phyloP scores from a whole-genome alignment of 768 basidiomycete genomes.

The Lentinula sp. region DNA sequence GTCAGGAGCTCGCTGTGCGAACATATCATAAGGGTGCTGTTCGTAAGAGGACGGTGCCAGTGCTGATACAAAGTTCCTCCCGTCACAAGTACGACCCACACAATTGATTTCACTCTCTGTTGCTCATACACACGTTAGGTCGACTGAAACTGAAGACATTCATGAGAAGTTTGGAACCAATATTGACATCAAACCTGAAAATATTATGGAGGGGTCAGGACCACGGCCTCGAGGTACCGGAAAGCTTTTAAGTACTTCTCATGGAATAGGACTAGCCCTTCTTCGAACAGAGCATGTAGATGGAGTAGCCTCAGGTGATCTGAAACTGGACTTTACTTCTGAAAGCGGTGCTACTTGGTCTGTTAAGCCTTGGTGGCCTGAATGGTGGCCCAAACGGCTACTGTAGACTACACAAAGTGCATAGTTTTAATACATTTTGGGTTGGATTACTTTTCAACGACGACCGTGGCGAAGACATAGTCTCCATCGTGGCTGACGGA shows the following conservation, averaged over 20 bases:
- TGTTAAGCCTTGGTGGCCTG: conserved; percentile 66
- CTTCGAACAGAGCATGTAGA: conserved; percentile 74
- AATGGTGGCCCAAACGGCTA: conserved; percentile 45
- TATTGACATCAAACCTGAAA: conserved; percentile 31
- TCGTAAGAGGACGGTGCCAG: conserved; percentile 84
- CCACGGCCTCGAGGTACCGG: conserved; percentile 70
- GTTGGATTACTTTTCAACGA: conserved; percentile 38
- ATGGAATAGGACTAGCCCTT: conserved; percentile 70
- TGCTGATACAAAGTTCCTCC: conserved; percentile 41
- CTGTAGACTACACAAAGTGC: not conserved
- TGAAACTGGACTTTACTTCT: conserved; percentile 34
- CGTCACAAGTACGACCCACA: conserved; percentile 5
- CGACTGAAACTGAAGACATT: not conserved
- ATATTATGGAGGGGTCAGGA: conserved; percentile 19
- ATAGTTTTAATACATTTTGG: not conserved
- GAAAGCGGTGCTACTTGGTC: conserved; percentile 26
- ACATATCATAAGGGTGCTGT: conserved; percentile 93
- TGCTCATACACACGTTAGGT: not conserved
- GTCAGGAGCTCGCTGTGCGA: conserved; percentile 94
- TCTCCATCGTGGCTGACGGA: conserved; percentile 83
- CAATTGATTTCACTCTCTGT: not conserved
- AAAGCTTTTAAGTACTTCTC: conserved; percentile 58
- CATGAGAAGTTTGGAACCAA: conserved; percentile 20
- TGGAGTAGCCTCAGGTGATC: conserved; percentile 41
- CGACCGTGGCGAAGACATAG: conserved; percentile 63